phyloP scores from a whole-genome alignment of 2,329 filamentous ascomycete genomes.

The Alternaria gaisen region DNA sequence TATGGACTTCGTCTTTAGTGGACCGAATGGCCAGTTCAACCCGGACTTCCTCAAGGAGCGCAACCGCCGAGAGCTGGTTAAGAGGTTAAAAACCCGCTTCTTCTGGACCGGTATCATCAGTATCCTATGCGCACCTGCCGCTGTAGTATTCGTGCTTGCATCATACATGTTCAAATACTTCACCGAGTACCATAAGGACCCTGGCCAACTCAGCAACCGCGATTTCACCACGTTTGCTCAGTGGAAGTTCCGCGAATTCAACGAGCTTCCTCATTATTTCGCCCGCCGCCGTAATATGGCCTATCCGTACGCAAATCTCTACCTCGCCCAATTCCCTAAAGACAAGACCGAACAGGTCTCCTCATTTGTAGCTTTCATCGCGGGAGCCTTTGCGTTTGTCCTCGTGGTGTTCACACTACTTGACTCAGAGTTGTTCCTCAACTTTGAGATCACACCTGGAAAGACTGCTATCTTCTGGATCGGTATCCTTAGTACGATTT shows the following conservation, averaged over 20 bases:
- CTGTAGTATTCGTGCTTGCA: constrained; percentile 84
- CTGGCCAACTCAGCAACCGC: constrained; percentile 82
- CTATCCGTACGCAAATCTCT: constrained; percentile 88
- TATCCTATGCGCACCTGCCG: constrained; percentile 84
- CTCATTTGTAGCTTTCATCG: constrained; percentile 85
- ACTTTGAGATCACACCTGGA: constrained; percentile 89
- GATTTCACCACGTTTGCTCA: constrained; percentile 93
- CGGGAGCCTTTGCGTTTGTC: constrained; percentile 85
- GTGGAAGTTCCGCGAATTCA: constrained; percentile 99
- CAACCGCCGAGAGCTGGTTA: constrained; percentile 79
- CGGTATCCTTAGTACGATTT: constrained; percentile 81
- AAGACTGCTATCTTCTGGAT: constrained; percentile 92
- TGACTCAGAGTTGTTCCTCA: constrained; percentile 88
- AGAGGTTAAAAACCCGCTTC: constrained; percentile 79
- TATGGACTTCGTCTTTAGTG: constrained; percentile 92
- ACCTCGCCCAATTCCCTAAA: constrained; percentile 96
- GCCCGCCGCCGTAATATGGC: constrained; percentile 92
- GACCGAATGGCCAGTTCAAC: constrained; percentile 80
- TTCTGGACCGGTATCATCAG: constrained; percentile 86
- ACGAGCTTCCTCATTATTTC: constrained; percentile 93
- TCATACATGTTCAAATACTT: constrained; percentile 96
- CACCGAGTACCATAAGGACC: constrained; percentile 96
- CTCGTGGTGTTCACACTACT: constrained; percentile 84
- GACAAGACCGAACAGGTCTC: constrained; percentile 88
- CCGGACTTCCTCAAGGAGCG: constrained; percentile 86